phyloP scores from a whole-genome alignment of 345 rosid genomes.

The Isatis tinctoria region DNA sequence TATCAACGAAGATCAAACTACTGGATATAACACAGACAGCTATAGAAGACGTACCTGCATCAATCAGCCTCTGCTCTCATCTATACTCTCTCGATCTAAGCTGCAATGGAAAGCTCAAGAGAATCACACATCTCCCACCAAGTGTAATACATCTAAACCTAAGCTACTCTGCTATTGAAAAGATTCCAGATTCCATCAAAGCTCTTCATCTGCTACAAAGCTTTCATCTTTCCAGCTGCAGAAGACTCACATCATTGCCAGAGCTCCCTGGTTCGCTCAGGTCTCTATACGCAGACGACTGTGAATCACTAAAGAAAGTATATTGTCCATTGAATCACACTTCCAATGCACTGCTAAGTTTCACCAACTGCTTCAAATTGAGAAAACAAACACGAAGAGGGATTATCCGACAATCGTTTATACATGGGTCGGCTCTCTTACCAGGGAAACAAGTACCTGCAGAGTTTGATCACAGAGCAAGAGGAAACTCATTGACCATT shows the following conservation, averaged over 20 bases:
- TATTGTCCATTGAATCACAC: neutral
- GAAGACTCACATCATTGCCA: neutral
- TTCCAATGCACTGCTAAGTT: fast-evolving
- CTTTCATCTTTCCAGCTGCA: neutral
- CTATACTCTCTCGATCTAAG: neutral
- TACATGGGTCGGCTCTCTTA: neutral
- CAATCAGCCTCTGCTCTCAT: neutral
- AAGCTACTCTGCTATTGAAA: neutral
- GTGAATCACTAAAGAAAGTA: neutral
- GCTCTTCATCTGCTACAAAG: neutral
- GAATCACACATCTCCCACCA: neutral
- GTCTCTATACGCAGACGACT: neutral
- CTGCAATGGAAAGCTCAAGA: neutral
- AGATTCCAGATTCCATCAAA: neutral
- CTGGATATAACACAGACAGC: neutral
- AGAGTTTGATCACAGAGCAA: neutral
- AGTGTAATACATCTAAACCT: neutral
- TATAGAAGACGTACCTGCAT: neutral
- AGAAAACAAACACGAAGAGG: neutral
- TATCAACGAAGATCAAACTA: neutral
- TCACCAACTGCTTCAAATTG: constrained; percentile 12
- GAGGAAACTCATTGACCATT: neutral
- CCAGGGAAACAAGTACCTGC: neutral
- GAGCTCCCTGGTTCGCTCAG: neutral
- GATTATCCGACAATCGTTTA: neutral